phyloP scores from a whole-genome alignment of 2,329 filamentous ascomycete species.

The Phaeophleospora eucalypticola region DNA sequence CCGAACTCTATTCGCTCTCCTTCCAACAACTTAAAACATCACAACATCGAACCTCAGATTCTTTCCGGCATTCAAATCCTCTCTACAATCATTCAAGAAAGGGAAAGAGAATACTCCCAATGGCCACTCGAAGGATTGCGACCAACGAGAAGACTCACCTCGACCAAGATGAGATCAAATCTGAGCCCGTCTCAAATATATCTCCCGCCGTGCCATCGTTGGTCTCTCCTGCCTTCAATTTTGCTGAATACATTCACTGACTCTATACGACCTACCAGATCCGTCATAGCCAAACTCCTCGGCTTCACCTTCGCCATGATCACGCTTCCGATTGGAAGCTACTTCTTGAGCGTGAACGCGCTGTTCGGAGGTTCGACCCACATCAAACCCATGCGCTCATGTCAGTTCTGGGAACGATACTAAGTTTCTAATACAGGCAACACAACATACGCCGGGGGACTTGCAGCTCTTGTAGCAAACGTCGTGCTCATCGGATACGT shows the following conservation, averaged over 20 bases:
- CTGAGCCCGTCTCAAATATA: conserved; percentile 59
- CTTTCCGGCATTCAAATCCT: neutral
- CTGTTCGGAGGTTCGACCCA: conserved; percentile 66
- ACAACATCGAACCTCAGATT: too few relatives aligned
- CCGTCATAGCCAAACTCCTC: conserved; percentile 85
- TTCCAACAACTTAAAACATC: too few relatives aligned
- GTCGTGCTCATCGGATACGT: conserved; percentile 87
- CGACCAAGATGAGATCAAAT: conserved; percentile 35
- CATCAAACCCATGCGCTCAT: neutral
- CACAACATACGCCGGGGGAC: conserved; percentile 76
- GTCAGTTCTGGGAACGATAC: neutral
- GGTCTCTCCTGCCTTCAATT: conserved; percentile 29
- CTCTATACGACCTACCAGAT: too few relatives aligned
- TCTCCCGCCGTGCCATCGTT: conserved; percentile 80
- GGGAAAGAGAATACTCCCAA: conserved; percentile 40
- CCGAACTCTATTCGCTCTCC: too few relatives aligned
- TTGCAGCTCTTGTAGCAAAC: conserved; percentile 86
- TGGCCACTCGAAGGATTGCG: conserved; percentile 67
- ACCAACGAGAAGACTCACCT: conserved; percentile 63
- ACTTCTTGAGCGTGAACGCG: conserved; percentile 73
- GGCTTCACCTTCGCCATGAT: conserved; percentile 92
- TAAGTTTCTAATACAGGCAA: conserved; percentile 58
- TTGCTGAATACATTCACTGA: neutral
- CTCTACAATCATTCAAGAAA: neutral
- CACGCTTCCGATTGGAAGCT: conserved; percentile 77